These are phyloP conservation scores for Auricularia heimuer DNA, from an alignment of 768 basidiomycete genomes.

Conservation along the genomic window DNA sequence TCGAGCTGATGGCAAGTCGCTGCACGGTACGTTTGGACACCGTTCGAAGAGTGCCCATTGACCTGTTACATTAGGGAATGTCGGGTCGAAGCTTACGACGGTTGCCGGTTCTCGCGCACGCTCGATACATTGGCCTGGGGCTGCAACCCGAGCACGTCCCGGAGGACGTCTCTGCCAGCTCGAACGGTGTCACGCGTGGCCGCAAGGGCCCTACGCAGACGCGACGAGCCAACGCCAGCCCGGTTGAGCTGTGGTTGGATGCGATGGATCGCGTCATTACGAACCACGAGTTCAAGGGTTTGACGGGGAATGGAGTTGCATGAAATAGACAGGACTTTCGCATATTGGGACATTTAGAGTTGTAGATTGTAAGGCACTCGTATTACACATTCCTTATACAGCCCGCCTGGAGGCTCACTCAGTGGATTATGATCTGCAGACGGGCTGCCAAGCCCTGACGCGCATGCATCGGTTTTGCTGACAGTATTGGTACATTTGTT, in stretches of 20 bases:
- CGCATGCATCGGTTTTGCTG: too few relatives aligned
- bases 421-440: background rate
- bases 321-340: too few relatives aligned
- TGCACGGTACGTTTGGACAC: conserved; percentile 60
- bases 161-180: background rate
- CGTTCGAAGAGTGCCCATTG: background rate
- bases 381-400: too few relatives aligned
- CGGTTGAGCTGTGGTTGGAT: conserved; percentile 67
- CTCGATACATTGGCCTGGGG: conserved; percentile 64
- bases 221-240: conserved; percentile 13
- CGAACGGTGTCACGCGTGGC: background rate
- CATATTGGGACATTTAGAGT: too few relatives aligned
- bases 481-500: too few relatives aligned
- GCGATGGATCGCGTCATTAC: conserved; percentile 73
- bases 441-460: background rate
- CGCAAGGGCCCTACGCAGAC: conserved; percentile 6
- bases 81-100: conserved; percentile 88
- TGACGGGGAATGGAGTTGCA: background rate
- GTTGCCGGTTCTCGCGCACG: conserved; percentile 89
- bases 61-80: conserved; percentile 40
- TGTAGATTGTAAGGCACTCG: too few relatives aligned
- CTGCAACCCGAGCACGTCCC: conserved; percentile 9
- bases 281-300: background rate
- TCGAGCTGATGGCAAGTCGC: conserved; percentile 42
- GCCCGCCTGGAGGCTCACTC: background rate